phyloP scores from a whole-genome alignment of 345 rosid genomes.

The Mangifera indica region DNA sequence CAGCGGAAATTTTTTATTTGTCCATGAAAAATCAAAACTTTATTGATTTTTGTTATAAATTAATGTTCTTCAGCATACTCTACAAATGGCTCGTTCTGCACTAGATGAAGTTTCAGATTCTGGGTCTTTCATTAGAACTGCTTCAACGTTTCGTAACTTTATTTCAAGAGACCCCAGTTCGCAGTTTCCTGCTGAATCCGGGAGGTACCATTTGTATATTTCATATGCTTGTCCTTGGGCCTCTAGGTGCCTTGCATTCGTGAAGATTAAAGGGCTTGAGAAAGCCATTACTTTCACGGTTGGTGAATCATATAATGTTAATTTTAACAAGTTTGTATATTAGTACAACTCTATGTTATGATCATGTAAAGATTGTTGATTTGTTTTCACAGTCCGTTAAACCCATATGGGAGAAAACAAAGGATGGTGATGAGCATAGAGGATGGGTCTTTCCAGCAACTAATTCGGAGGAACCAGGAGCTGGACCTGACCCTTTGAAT shows the following conservation, averaged over 20 bases:
- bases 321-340: not conserved
- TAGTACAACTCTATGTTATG: not conserved
- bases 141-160: slow-evolving; percentile 77
- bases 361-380: slow-evolving; percentile 8
- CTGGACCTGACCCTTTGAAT: slow-evolving; percentile 69
- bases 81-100: slow-evolving; percentile 74
- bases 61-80: slow-evolving; percentile 23
- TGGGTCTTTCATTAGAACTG: slow-evolving; percentile 74
- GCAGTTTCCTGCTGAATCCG: slow-evolving; percentile 72
- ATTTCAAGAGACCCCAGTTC: slow-evolving; percentile 59
- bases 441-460: slow-evolving; percentile 85
- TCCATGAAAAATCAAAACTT: not conserved
- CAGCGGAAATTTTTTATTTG: no score
- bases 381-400: slow-evolving; percentile 57
- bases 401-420: slow-evolving; percentile 88
- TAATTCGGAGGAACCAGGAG: slow-evolving; percentile 64
- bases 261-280: slow-evolving; percentile 85
- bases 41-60: not conserved
- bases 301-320: slow-evolving; percentile 21
- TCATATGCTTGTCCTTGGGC: slow-evolving; percentile 99
- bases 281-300: slow-evolving; percentile 77
- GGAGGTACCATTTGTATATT: slow-evolving; percentile 90
- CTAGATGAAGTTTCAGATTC: slow-evolving; percentile 70
- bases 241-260: slow-evolving; percentile 74
- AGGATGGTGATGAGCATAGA: slow-evolving; percentile 77